Conservation (phyloP, 1,284 basidiomycete species). For the Neotropicomus parvogracilis region DNA sequence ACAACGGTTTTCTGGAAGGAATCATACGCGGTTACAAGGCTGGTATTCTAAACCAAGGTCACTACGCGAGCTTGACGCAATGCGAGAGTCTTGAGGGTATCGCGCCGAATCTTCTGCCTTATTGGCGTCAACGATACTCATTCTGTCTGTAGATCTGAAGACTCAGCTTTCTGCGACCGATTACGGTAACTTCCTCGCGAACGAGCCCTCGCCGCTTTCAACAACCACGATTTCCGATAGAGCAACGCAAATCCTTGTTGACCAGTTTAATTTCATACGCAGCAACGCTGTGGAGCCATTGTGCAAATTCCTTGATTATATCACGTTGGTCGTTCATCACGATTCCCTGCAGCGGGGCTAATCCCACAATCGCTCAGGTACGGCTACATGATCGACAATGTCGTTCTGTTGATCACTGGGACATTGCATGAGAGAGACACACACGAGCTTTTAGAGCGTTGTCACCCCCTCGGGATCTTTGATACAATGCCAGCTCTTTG, state of each 20-base stretch:
- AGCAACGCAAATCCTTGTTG: slow-evolving; percentile 91
- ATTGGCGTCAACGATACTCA: slow-evolving; percentile 3
- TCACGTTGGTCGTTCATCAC: slow-evolving; percentile 63
- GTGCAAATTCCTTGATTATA: slow-evolving; percentile 94
- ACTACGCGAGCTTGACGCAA: slow-evolving; percentile 94
- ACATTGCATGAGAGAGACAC: slow-evolving; percentile 97
- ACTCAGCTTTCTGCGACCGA: slow-evolving; percentile 95
- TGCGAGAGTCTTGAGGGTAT: slow-evolving; percentile 95
- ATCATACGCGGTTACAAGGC: slow-evolving; percentile 94
- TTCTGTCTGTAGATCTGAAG: slow-evolving; percentile 65
- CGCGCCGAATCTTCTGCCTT: slow-evolving; percentile 34
- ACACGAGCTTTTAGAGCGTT: slow-evolving; percentile 93
- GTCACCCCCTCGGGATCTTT: slow-evolving; percentile 96
- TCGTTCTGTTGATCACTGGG: slow-evolving; percentile 95
- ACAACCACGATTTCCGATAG: slow-evolving; percentile 95
- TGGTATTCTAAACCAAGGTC: slow-evolving; percentile 82
- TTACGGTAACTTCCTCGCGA: slow-evolving; percentile 97
- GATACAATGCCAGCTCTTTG: slow-evolving; percentile 99
- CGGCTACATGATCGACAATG: slow-evolving; percentile 99
- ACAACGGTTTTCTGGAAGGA: slow-evolving; percentile 85
- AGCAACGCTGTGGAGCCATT: slow-evolving; percentile 90
- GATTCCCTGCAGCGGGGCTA: slow-evolving; percentile 7
- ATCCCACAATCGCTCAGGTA: slow-evolving; percentile 51
- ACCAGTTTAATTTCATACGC: slow-evolving; percentile 95
- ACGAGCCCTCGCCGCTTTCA: slow-evolving; percentile 93